These are phyloP conservation scores for Vicia sativa DNA, from an alignment of 306 rosid species.

Conservation along the genomic window DNA sequence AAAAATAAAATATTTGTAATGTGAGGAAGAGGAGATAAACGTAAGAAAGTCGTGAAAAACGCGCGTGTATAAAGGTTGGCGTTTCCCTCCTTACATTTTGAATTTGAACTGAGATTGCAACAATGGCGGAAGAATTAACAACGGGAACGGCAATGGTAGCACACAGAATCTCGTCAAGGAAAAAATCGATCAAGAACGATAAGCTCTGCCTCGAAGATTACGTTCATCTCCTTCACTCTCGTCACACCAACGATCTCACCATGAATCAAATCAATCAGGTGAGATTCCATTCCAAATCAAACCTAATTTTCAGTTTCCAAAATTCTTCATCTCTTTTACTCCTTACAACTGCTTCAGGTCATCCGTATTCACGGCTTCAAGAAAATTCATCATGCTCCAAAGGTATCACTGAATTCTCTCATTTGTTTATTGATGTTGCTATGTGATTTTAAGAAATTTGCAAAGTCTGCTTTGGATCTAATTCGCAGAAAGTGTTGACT, in stretches of 20 bases:
- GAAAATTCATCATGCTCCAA: conserved; percentile 51
- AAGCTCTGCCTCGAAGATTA: conserved; percentile 57
- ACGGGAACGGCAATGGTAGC: conserved; percentile 35
- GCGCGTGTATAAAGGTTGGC: conserved; percentile 15
- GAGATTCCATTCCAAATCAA: conserved; percentile 5
- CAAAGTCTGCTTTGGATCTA: conserved; percentile 14
- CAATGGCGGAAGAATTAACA: conserved; percentile 29
- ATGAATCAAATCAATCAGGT: conserved; percentile 62
- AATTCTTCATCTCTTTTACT: neutral
- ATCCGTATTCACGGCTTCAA: conserved; percentile 73
- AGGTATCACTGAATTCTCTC: conserved; percentile 47
- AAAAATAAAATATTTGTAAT: too few species aligned
- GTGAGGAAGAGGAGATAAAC: too few species aligned
- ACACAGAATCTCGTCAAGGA: conserved; percentile 37
- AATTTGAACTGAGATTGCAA: neutral
- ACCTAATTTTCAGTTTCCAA: neutral
- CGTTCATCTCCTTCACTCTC: conserved; percentile 50
- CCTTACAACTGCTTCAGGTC: conserved; percentile 43
- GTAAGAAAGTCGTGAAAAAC: conserved; percentile 16
- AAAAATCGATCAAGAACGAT: conserved; percentile 27
- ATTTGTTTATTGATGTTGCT: neutral
- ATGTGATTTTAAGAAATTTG: neutral
- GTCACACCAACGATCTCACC: conserved; percentile 45
- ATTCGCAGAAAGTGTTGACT: conserved; percentile 48
- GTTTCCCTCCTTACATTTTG: neutral